Evolutionary conservation across 139 green algal species (phyloP).

Genomic region (Nannochloris sp.): DNA sequence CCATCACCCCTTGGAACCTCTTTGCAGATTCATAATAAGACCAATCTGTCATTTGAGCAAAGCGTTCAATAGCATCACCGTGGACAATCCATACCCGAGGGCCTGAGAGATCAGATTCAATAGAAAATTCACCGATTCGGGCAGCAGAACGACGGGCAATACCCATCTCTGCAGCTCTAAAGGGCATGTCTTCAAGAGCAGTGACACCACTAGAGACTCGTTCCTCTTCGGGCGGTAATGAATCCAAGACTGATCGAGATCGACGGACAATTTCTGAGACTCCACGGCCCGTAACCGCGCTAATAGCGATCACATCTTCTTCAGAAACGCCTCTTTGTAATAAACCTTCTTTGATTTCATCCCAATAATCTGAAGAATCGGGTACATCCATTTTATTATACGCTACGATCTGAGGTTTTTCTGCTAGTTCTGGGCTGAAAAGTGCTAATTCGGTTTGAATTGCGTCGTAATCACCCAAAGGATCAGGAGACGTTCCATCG

Average conservation of each 20-base stretch:
- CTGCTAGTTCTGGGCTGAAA: conserved; percentile 80
- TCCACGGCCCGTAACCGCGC: conserved; percentile 50
- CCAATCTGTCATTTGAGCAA: conserved; percentile 92
- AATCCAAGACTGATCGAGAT: conserved; percentile 53
- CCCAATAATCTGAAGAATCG: conserved; percentile 72
- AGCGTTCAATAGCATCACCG: conserved; percentile 59
- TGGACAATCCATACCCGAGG: conserved; percentile 27
- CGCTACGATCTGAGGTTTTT: conserved; percentile 75
- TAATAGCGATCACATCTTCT: conserved; percentile 16
- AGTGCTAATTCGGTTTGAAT: conserved; percentile 83
- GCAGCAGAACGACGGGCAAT: conserved; percentile 11
- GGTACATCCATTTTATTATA: conserved; percentile 93
- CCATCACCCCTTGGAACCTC: conserved; percentile 58
- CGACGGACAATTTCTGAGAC: conserved; percentile 50
- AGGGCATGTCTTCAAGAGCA: conserved; percentile 30
- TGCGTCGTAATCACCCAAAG: conserved; percentile 80
- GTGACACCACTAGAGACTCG: background rate
- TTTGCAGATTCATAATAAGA: conserved; percentile 84
- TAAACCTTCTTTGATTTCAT: conserved; percentile 57
- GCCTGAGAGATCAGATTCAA: conserved; percentile 33
- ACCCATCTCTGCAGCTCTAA: conserved; percentile 34
- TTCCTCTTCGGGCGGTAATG: conserved; percentile 17
- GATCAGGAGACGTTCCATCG: conserved; percentile 84
- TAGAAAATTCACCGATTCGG: conserved; percentile 64
- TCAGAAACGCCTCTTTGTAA: conserved; percentile 26